Evolutionary conservation across 1,139 yeast genomes (phyloP).

Genomic region (Pichia inconspicua): DNA sequence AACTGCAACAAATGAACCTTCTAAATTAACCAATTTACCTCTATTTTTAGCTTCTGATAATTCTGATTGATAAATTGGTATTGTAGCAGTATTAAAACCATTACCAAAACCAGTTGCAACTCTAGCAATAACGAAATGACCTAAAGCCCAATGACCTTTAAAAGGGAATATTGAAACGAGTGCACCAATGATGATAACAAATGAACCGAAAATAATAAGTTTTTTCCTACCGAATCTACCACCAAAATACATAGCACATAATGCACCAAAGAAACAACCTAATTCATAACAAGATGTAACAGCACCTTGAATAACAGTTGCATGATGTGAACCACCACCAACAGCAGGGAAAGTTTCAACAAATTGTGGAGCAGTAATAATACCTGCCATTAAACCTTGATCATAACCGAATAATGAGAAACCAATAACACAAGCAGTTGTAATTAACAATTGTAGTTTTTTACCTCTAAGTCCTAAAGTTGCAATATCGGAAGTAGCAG

Average conservation of each 20-base stretch:
- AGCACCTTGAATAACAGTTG: constrained; percentile 53
- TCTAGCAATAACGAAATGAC: constrained; percentile 42
- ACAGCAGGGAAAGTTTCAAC: constrained; percentile 52
- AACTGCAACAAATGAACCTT: constrained; percentile 42
- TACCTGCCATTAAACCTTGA: constrained; percentile 73
- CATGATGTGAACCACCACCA: constrained; percentile 28
- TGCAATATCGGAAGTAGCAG: constrained; percentile 1
- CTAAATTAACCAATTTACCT: constrained; percentile 62
- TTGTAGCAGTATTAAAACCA: constrained; percentile 71
- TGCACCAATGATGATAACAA: constrained; percentile 57
- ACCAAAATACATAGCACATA: constrained; percentile 54
- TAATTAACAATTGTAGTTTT: constrained; percentile 37
- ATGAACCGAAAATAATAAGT: constrained; percentile 50
- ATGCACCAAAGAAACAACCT: constrained; percentile 72
- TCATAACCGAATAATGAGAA: constrained; percentile 72
- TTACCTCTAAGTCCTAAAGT: constrained; percentile 45
- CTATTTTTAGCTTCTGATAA: constrained; percentile 64
- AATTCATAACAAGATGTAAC: constrained; percentile 66
- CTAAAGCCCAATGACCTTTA: constrained; percentile 40
- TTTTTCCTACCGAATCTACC: constrained; percentile 62
- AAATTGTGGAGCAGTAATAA: constrained; percentile 56
- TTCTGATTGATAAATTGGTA: constrained; percentile 79
- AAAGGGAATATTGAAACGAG: constrained; percentile 55
- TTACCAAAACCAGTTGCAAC: constrained; percentile 74
- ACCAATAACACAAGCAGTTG: constrained; percentile 54